Evolutionary conservation across 306 rosid species (phyloP), one percentile per base, ranked within the genome.

Genomic region (Macrotyloma uniflorum): DNA sequence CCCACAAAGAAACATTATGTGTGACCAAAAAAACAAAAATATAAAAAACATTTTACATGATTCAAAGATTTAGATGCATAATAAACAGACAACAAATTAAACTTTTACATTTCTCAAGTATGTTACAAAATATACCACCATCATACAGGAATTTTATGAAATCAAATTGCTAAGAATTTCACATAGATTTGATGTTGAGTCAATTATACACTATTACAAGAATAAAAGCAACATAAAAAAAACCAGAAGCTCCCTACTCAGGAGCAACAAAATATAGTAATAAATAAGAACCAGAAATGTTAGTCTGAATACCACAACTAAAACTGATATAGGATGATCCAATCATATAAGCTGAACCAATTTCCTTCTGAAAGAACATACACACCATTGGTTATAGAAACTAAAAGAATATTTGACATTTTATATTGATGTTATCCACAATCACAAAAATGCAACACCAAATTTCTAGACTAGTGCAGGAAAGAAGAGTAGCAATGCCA

Each of bases 391-490:
- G 24, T 35, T 70, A 53, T 22, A 8, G n/a, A 12, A 30, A 35
- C 40, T 35, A 4, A 8, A 35, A 26, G 65, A 70, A 5, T 50
- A 18, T 46, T 38, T 72, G 18, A 73, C 22, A 72, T 23, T 12
- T 51, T 19, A 51, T 51, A 51, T 20, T 20, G 64, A 32, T 12
- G 6, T 51, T 8, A 3, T 50, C 32, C 9, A 51, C 33, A 51
- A 51, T 19, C 19, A 71, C 8, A 30, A 33, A 71, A 51, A 51
- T 51, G 76, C 0, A 19, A 47, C 30, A 51, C 14, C 63, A 51
- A 71, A 35, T 72, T 54, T 38, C 51, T n/a, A 40, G 30, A 76
- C 65, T 35, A 76, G 53, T 30, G 62, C 23, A 47, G 7, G 64
- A 53, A 65, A n/a, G 10, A 23, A 67, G 59, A 24, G 30, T 26